phyloP scores from a whole-genome alignment of 2,329 filamentous ascomycete species.

The Penicillium aurantiogriseum region DNA sequence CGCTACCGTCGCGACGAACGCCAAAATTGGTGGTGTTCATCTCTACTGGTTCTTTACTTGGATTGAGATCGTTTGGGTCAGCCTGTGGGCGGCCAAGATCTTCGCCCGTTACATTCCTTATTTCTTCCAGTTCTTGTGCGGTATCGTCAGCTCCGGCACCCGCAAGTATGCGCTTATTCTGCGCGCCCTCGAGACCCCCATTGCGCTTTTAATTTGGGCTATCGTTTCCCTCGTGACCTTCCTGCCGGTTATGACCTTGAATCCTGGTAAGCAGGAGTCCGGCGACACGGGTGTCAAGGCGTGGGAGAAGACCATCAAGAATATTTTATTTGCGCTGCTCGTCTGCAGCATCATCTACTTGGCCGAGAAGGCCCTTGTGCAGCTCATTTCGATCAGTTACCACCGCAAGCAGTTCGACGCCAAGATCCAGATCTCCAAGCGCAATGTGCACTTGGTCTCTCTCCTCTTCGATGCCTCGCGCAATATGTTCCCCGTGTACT shows the following conservation, averaged over 20 bases:
- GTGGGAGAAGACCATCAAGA: slow-evolving; percentile 58
- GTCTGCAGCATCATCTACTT: slow-evolving; percentile 58
- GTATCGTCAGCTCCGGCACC: slow-evolving; percentile 63
- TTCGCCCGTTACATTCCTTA: slow-evolving; percentile 58
- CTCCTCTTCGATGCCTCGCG: slow-evolving; percentile 89
- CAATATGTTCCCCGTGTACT: slow-evolving; percentile 87
- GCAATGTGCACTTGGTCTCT: slow-evolving; percentile 75
- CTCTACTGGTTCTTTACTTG: slow-evolving; percentile 64
- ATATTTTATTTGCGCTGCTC: slow-evolving; percentile 58
- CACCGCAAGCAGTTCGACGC: slow-evolving; percentile 65
- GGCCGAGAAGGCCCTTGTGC: slow-evolving; percentile 59
- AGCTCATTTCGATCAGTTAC: slow-evolving; percentile 67
- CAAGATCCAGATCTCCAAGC: slow-evolving; percentile 85
- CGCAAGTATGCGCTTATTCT: slow-evolving; percentile 63
- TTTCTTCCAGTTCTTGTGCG: slow-evolving; percentile 60
- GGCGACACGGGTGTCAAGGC: slow-evolving; percentile 35
- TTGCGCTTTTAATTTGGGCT: slow-evolving; percentile 61
- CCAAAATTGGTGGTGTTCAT: slow-evolving; percentile 55
- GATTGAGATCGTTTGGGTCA: slow-evolving; percentile 64
- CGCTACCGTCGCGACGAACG: slow-evolving; percentile 49
- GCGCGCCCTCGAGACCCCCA: slow-evolving; percentile 57
- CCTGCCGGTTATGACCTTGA: slow-evolving; percentile 44
- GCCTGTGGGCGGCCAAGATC: slow-evolving; percentile 62
- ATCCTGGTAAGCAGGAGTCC: slow-evolving; percentile 35
- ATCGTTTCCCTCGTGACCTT: slow-evolving; percentile 61